Evolutionary conservation across 2,329 filamentous ascomycete species (phyloP), one percentile per base, ranked within the genome.

Genomic region (Colletotrichum lindemuthianum): DNA sequence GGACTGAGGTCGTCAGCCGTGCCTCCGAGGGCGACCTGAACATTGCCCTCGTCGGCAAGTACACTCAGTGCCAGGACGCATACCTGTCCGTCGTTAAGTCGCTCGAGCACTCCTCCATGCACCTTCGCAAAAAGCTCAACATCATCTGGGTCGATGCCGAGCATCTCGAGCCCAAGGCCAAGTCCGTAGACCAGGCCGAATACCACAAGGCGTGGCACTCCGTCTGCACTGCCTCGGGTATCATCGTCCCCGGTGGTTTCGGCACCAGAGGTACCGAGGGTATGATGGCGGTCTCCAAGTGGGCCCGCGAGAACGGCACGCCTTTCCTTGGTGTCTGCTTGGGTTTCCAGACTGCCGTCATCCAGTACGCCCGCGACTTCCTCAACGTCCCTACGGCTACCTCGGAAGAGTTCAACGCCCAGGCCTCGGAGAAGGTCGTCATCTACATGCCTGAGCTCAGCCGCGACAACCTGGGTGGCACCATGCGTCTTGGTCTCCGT

Each of bases 31-130:
- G 86, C 60, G 89, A 92, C 47, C 90, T 98, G 63, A 85, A 86
- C 44, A 96, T 99, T 74, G 93, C 88, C 8, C 82, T 99, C 11
- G 94, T 98, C 10, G 96, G 96, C 70, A 98, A 98, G 79, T 99
- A 99, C 76, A 90, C 89, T 24, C 87, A 88, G 57, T 87, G 95
- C 4, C 89, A 93, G 59, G 95, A 98, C 76, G 90, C 92, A 5
- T 98, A 97, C 73, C 85, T 97, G 51, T 91, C 88, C 48, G 90
- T 97, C 47, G 85, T 88, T 75, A 97, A 97, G 79, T 88, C 93
- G 0, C 84, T 98, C 3, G 95, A 98, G 78, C 95, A 98, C 78
- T 88, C 92, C 2, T 90, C 94, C 6, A 97, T 98, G 94, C 88
- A 87, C 66, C 96, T 93, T 77, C 83, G 85, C 55, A 87, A 89